Evolutionary conservation across 805 yeast genomes (phyloP).

Genomic region (Ogataea degrootiae): DNA sequence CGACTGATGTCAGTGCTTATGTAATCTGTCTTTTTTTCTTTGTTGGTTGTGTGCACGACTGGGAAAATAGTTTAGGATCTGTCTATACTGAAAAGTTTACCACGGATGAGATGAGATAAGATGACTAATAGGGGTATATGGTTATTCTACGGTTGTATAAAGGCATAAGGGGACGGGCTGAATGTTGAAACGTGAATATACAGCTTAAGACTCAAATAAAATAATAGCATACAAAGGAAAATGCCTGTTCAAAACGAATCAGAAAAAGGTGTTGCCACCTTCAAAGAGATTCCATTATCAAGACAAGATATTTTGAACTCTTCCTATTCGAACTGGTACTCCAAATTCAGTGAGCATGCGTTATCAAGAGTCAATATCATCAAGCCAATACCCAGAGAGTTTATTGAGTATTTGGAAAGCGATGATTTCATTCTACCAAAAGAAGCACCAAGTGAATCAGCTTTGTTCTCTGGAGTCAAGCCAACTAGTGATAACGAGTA

Average conservation of each 20-base stretch:
- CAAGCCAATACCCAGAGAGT: slow-evolving; percentile 52
- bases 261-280: slow-evolving; percentile 11
- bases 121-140: too few relatives aligned
- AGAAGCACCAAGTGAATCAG: slow-evolving; percentile 33
- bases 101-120: too few relatives aligned
- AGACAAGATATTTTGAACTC: slow-evolving; percentile 45
- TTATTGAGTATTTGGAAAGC: slow-evolving; percentile 53
- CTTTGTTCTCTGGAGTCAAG: slow-evolving; percentile 27
- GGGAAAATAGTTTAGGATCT: too few relatives aligned
- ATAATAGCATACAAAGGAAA: too few relatives aligned
- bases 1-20: too few relatives aligned
- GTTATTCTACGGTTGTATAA: too few relatives aligned
- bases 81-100: too few relatives aligned
- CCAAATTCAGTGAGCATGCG: slow-evolving; percentile 39
- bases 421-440: slow-evolving; percentile 68
- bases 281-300: slow-evolving; percentile 25
- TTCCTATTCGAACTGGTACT: slow-evolving; percentile 57
- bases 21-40: too few relatives aligned
- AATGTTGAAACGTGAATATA: too few relatives aligned
- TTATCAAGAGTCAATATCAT: slow-evolving; percentile 47
- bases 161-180: too few relatives aligned
- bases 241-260: background rate
- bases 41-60: too few relatives aligned
- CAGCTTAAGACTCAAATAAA: too few relatives aligned
- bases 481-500: slow-evolving; percentile 59